These are phyloP conservation scores for Sinapis alba DNA, from an alignment of 441 rosid genomes.

Conservation along the genomic window DNA sequence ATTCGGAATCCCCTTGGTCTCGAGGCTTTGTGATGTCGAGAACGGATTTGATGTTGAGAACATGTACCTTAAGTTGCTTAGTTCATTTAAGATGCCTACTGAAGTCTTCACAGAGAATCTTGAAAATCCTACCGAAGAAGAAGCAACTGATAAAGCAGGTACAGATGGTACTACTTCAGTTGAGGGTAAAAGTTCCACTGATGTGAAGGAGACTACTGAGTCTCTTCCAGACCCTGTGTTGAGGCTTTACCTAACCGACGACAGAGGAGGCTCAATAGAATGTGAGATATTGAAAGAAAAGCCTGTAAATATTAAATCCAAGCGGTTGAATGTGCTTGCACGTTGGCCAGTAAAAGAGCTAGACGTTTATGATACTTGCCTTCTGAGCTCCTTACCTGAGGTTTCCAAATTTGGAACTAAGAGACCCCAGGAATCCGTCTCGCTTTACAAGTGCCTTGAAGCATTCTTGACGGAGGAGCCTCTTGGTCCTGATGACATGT, in stretches of 20 bases:
- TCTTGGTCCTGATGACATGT: slow-evolving; percentile 89
- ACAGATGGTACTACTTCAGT: slow-evolving; percentile 31
- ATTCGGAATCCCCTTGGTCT: slow-evolving; percentile 87
- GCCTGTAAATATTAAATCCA: slow-evolving; percentile 45
- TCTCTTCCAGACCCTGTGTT: slow-evolving; percentile 55
- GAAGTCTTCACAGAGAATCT: slow-evolving; percentile 42
- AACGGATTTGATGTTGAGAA: slow-evolving; percentile 64
- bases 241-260: slow-evolving; percentile 69
- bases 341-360: slow-evolving; percentile 65
- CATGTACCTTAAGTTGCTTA: slow-evolving; percentile 66
- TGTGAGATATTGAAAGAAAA: slow-evolving; percentile 54
- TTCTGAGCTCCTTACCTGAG: slow-evolving; percentile 59
- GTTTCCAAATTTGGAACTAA: slow-evolving; percentile 58
- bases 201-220: slow-evolving; percentile 45
- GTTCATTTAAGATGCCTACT: slow-evolving; percentile 54
- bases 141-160: slow-evolving; percentile 38
- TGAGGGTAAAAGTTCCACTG: slow-evolving; percentile 38
- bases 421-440: slow-evolving; percentile 67
- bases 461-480: slow-evolving; percentile 87
- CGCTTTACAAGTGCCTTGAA: slow-evolving; percentile 76
- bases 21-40: slow-evolving; percentile 53
- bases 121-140: slow-evolving; percentile 49
- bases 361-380: slow-evolving; percentile 50
- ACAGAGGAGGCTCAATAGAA: slow-evolving; percentile 65
- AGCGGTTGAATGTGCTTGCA: slow-evolving; percentile 56